These are phyloP conservation scores for Amylocarpus encephaloides DNA, from an alignment of 2,329 filamentous ascomycete species.

Conservation along the genomic window DNA sequence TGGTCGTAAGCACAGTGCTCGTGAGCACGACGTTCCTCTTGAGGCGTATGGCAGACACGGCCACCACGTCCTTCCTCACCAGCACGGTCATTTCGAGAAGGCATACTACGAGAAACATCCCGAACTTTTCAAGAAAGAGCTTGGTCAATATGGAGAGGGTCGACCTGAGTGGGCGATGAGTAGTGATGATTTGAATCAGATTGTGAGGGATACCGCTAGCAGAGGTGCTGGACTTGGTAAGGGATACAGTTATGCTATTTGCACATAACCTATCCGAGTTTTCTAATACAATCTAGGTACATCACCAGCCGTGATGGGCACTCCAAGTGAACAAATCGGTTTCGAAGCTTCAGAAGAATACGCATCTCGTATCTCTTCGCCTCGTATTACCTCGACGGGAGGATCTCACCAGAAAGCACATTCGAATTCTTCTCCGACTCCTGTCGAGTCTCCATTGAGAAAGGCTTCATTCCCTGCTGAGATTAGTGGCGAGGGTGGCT, in stretches of 20 bases:
- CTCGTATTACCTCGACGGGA: constrained; percentile 43
- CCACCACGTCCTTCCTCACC: constrained; percentile 67
- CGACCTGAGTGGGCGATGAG: constrained; percentile 74
- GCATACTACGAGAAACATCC: constrained; percentile 93
- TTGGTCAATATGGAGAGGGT: constrained; percentile 49
- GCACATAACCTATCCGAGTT: constrained; percentile 18
- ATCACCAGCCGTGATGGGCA: constrained; percentile 56
- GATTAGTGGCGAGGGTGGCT: constrained; percentile 16
- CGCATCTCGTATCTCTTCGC: constrained; percentile 67
- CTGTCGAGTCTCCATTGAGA: constrained; percentile 34
- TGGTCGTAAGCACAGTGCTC: constrained; percentile 64
- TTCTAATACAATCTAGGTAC: constrained; percentile 48
- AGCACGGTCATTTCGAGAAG: constrained; percentile 81
- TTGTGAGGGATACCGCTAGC: constrained; percentile 66
- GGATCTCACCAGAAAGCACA: constrained; percentile 32
- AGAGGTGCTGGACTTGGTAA: constrained; percentile 48
- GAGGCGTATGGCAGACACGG: constrained; percentile 86
- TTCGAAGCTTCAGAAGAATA: constrained; percentile 85
- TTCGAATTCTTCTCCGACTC: constrained; percentile 39
- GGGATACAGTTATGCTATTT: constrained; percentile 25
- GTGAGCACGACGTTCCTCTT: constrained; percentile 66
- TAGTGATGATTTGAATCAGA: constrained; percentile 82
- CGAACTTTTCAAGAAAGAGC: constrained; percentile 70
- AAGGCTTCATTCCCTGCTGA: constrained; percentile 41
- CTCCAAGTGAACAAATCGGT: constrained; percentile 85